These are phyloP conservation scores for Lineolata rhizophorae DNA, from an alignment of 495 filamentous ascomycete genomes.

Conservation along the genomic window DNA sequence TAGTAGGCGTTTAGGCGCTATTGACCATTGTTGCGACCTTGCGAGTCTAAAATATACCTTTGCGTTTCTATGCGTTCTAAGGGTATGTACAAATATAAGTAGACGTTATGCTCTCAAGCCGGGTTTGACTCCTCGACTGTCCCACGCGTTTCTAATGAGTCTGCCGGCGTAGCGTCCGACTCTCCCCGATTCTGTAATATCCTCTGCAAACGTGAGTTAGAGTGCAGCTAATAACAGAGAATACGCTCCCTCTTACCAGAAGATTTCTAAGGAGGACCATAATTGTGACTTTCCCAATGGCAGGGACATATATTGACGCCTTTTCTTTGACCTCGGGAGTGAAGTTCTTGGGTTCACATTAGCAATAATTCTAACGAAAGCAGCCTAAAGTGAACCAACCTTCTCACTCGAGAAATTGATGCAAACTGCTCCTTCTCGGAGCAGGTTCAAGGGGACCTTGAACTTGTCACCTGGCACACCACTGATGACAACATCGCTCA, in stretches of 20 bases:
- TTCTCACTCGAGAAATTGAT: slow-evolving; percentile 94
- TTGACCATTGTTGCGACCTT: no score
- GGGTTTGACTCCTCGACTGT: no score
- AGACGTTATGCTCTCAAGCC: no score
- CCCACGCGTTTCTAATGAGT: no score
- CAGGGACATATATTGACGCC: slow-evolving; percentile 91
- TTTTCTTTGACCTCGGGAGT: slow-evolving; percentile 69
- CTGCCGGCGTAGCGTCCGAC: no score
- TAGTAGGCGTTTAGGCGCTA: no score
- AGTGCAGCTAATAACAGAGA: no score
- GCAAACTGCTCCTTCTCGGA: slow-evolving; percentile 80
- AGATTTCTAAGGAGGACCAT: slow-evolving; percentile 76
- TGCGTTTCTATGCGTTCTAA: no score
- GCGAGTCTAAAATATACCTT: no score
- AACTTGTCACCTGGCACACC: slow-evolving; percentile 73
- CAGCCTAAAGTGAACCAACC: slow-evolving; percentile 20
- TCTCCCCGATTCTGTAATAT: no score
- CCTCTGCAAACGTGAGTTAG: no score
- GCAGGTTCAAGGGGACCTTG: slow-evolving; percentile 64
- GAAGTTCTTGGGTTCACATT: slow-evolving; percentile 54
- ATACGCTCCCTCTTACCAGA: slow-evolving; percentile 38
- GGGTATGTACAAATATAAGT: no score
- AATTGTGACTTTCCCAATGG: slow-evolving; percentile 94
- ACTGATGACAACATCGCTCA: slow-evolving; percentile 83
- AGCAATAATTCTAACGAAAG: slow-evolving; percentile 1